Evolutionary conservation across 768 basidiomycete species (phyloP), one percentile per base, ranked within the genome.

Genomic region (Trametes elegans): DNA sequence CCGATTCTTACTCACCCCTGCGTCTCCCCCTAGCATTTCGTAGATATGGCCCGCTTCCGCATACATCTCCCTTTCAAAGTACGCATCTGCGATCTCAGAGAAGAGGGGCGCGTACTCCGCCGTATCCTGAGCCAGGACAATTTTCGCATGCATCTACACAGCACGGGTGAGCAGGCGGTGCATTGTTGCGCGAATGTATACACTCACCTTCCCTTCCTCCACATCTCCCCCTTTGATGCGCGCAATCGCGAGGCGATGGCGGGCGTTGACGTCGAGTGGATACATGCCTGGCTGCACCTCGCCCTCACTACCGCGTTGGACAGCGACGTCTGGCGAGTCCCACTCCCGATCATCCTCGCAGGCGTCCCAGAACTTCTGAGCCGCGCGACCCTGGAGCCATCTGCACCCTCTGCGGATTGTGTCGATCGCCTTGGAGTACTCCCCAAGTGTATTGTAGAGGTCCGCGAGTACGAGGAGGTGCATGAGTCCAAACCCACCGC

Each of bases 321-420:
- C 60, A 64, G 60, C 70, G 55, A 66, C 72, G 68, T 40, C 72
- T 68, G 50, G 67, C 57, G 78, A 63, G 64, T 93, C 91, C 64
- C 82, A 99, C 70, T 99, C 96, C 44, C 94, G 76, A 66, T 99
- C 96, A 66, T 99, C 95, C 27, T 80, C 80, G 49, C 84, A 81
- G 19, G 78, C 68, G 60, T 93, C 90, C 93, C 94, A 98, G 53
- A 86, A 84, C 49, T 74, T 77, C 65, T 88, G 86, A 41, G 80
- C 74, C 28, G 71, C 73, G 28, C 96, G 74, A 0, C 92, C 91
- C 68, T 98, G 92, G n/a, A 98, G 69, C 96, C 96, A 98, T 50
- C 96, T 74, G 46, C 82, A 87, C 1, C 94, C 95, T 47, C 74
- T 76, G 42, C 88, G 78, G 46, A 96, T 84, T 1, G 82, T 79